Evolutionary conservation across 805 yeast genomes (phyloP).

Genomic region (Kuraishia borneana): DNA sequence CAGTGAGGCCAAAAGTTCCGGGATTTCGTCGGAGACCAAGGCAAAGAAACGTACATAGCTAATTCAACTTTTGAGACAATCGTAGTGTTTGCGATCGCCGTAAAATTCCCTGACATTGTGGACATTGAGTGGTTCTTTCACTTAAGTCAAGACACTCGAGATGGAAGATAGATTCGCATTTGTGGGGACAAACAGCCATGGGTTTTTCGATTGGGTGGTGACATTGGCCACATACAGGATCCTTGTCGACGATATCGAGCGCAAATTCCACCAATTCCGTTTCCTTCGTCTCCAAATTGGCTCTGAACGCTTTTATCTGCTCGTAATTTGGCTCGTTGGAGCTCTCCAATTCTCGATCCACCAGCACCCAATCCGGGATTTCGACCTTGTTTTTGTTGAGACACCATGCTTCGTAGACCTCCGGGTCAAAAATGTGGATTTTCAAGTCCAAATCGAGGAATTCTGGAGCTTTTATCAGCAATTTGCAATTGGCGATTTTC

Average conservation of each 20-base stretch:
- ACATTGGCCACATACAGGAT: no score
- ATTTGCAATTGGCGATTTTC: constrained; percentile 34
- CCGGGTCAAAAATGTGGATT: constrained; percentile 31
- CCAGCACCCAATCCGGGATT: constrained; percentile 10
- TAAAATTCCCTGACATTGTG: not conserved
- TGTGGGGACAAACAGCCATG: no score
- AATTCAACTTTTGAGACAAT: not conserved
- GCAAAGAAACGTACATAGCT: constrained; percentile 13
- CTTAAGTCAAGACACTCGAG: not conserved
- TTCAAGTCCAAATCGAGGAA: constrained; percentile 34
- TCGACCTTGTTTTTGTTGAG: constrained; percentile 18
- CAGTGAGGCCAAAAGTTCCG: constrained; percentile 3
- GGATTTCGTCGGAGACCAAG: no score
- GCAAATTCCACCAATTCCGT: constrained; percentile 6
- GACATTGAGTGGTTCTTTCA: not conserved
- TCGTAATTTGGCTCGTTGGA: constrained; percentile 15
- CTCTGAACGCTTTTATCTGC: constrained; percentile 12
- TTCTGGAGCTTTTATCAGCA: constrained; percentile 28
- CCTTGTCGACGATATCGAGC: no score
- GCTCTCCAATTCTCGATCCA: constrained; percentile 8
- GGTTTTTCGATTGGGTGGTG: no score
- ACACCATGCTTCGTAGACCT: constrained; percentile 22
- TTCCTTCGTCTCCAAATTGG: constrained; percentile 5
- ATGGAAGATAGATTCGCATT: no score
- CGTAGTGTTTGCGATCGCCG: not conserved